Base-by-base conservation (phyloP, 345 rosid species). In the Hibiscus mutabilis region DNA sequence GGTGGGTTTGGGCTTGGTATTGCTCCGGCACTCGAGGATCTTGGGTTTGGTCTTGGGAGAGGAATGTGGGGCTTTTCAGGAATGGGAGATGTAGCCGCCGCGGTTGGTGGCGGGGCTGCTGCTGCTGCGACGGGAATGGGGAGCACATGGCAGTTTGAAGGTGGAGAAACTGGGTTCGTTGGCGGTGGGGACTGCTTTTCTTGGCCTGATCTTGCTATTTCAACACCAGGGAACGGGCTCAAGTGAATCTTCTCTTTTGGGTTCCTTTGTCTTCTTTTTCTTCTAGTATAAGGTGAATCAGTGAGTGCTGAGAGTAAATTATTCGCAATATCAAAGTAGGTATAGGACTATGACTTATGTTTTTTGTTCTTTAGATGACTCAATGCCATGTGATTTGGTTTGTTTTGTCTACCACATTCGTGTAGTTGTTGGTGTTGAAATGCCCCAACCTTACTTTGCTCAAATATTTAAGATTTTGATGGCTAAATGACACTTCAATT, bases 131-230 rank as follows among this genome's bases (percentile, higher is more conserved):
- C 74, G n/a, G 83, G 84, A 22, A 77, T 85, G 65, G 83, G 79
- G 0, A 80, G 74, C 82, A 55, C 89, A 66, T 91, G 98, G 98
- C 98, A 88, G 81, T 85, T 86, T 55, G 96, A 91, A 75, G 78
- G 71, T 79, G 93, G 85, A 12, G 93, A 85, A 25, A 67, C 53
- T 65, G 91, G 89, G 7, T 89, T 89, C 74, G 89, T 76, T 1
- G 74, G 72, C 53, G 89, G 74, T 49, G 88, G 86, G 21, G 92
- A 90, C 75, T 89, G 90, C 83, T 90, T 89, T 65, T 74, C 91
- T 40, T 94, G 96, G 98, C 95, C 95, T n/a, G 97, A 91, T 62
- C 88, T 89, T 16, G 95, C 98, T 18, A 94, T 94, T 73, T 89
- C 97, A 16, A 89, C 97, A 5, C 87, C 91, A 6, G 95, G 88